Evolutionary conservation across 129 eudicot genomes (phyloP), one percentile per base, ranked within the genome.

Genomic region (Lonicera japonica): DNA sequence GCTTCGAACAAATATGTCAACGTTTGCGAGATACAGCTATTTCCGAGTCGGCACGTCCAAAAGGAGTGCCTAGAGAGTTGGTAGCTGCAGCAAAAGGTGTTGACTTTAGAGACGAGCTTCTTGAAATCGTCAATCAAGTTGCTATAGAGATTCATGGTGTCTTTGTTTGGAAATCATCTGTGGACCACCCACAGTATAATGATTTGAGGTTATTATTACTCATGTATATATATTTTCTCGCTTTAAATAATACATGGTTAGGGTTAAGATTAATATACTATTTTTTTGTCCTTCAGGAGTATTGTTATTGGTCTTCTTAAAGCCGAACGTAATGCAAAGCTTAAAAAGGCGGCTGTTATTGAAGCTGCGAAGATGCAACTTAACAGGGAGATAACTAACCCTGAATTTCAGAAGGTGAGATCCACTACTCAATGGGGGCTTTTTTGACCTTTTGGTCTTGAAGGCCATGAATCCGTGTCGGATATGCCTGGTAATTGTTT

Each of bases 311-410:
- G 80, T 77, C 91, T 88, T 58, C 64, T 87, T 66, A 51, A 73
- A 64, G 98, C 83, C 47, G 95, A 83, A 47, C 91, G 81, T 15
- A 73, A 71, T 66, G 98, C 81, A 55, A 82, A 79, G 75, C 90
- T 92, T 23, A 92, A 80, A 73, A 92, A 79, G 86, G 85, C 86
- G 14, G 40, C 72, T n/a, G 79, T 92, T 51, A 17, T 45, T 25
- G 95, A 78, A 77, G 98, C 96, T 78, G 96, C 88, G 29, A 76
- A 74, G 52, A 52, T 68, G 64, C 62, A 74, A 73, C 88, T 91
- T 25, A 72, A 80, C 36, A 73, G 81, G 75, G 90, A 77, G 5
- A 65, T 79, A 36, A 61, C 81, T 41, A 24, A 6, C 8, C 50
- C 1, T 9, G 98, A 80, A 66, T 85, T 70, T 77, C 78, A 74